Percentiles rank a stretch among this genome's conserved stretches.
Evolutionary conservation across 352 stramenopile species (phyloP).

Genomic region (Phytophthora fragariaefolia): DNA sequence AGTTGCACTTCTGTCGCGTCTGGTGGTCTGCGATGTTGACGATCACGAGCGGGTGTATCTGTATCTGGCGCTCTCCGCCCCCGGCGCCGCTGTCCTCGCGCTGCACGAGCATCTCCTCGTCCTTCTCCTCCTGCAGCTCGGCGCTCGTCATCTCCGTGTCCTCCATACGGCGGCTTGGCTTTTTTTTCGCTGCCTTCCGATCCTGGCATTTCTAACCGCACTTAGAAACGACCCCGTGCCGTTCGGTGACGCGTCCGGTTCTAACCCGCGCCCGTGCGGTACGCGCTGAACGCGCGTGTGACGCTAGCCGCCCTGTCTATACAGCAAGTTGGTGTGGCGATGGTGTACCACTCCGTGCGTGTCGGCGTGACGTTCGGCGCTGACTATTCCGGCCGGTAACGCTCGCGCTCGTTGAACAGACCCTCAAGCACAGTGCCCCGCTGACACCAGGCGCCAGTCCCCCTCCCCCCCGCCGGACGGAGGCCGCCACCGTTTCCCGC

Average conservation of each 20-base stretch:
- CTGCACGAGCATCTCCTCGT: slow-evolving; percentile 53
- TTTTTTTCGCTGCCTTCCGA: slow-evolving; percentile 13
- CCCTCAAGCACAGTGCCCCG: slow-evolving; percentile 5
- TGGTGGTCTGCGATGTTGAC: slow-evolving; percentile 96
- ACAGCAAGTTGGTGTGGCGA: slow-evolving; percentile 8
- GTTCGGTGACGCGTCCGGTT: not conserved
- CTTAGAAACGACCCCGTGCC: not conserved
- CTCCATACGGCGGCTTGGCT: slow-evolving; percentile 28
- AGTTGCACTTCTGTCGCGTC: slow-evolving; percentile 84
- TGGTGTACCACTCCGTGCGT: slow-evolving; percentile 23
- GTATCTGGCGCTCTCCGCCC: slow-evolving; percentile 69
- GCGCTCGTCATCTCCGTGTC: slow-evolving; percentile 70
- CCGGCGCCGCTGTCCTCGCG: slow-evolving; percentile 52
- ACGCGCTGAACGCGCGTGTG: slow-evolving; percentile 5
- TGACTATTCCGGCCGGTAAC: slow-evolving; percentile 49
- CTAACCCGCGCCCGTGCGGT: no score
- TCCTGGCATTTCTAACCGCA: slow-evolving; percentile 4
- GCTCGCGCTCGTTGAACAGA: slow-evolving; percentile 30
- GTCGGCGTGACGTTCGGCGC: slow-evolving; percentile 35
- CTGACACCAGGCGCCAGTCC: slow-evolving; percentile 21
- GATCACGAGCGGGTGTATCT: slow-evolving; percentile 91
- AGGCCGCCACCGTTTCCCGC: slow-evolving; percentile 1
- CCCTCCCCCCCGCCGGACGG: slow-evolving; percentile 7
- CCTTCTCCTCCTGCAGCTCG: slow-evolving; percentile 34
- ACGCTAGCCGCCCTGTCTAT: not conserved